Conservation (phyloP, 257 asterid species). For the Galeopsis tetrahit region DNA sequence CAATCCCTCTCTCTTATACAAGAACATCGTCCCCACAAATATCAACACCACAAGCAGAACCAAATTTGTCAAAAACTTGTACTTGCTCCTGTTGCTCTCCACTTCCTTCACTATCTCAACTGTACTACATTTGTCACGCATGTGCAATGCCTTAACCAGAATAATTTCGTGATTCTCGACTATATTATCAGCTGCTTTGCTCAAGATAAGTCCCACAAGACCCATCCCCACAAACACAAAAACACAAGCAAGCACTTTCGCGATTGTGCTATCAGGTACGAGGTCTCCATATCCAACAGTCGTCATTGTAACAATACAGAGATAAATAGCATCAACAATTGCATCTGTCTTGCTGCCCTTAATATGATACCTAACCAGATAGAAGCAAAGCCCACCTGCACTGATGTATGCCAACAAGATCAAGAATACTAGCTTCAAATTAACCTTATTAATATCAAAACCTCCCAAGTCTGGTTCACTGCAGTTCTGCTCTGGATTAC, state of each 20-base stretch:
- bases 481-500: conserved; percentile 29
- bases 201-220: conserved; percentile 68
- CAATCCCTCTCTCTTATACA: conserved; percentile 55
- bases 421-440: conserved; percentile 42
- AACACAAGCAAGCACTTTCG: conserved; percentile 67
- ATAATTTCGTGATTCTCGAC: conserved; percentile 74
- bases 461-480: conserved; percentile 22
- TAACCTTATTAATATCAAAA: conserved; percentile 36
- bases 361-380: conserved; percentile 56
- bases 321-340: conserved; percentile 72
- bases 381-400: conserved; percentile 63
- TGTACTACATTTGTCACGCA: conserved; percentile 42
- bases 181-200: conserved; percentile 77
- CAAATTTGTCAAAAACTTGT: conserved; percentile 51
- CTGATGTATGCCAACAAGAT: conserved; percentile 54
- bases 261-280: conserved; percentile 57
- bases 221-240: conserved; percentile 81
- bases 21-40: conserved; percentile 51
- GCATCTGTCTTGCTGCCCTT: conserved; percentile 73
- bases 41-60: conserved; percentile 47
- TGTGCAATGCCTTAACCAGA: conserved; percentile 60
- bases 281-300: conserved; percentile 94
- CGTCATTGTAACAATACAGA: conserved; percentile 91
- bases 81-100: conserved; percentile 52
- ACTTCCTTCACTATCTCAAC: conserved; percentile 59